A percentile compares a stretch with the other conserved stretches of the same genome.
These are phyloP conservation scores for Spergularia marina DNA, from an alignment of 148 eudicot species.

Conservation along the genomic window DNA sequence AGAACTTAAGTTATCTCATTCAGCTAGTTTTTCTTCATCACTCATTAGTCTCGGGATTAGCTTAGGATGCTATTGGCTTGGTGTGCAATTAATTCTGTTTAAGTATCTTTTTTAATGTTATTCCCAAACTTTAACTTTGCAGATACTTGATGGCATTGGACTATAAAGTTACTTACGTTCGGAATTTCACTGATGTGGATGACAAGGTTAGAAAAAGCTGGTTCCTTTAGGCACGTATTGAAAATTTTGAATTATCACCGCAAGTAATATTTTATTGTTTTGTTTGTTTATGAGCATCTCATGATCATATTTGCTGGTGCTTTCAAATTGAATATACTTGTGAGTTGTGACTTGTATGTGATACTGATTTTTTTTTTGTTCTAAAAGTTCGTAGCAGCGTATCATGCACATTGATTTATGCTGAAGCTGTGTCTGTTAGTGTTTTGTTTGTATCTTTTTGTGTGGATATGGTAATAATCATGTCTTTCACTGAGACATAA, in stretches of 20 bases:
- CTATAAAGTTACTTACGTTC: slow-evolving; percentile 79
- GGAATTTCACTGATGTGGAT: slow-evolving; percentile 97
- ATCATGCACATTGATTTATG: background rate
- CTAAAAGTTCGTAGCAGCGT: background rate
- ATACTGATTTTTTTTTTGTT: background rate
- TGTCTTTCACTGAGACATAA: no score
- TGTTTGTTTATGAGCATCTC: background rate
- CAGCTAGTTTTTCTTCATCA: background rate
- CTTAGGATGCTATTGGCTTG: background rate
- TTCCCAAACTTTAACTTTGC: slow-evolving; percentile 24
- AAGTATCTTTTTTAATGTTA: background rate
- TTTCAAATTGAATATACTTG: background rate
- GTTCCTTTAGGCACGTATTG: background rate
- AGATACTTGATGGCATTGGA: slow-evolving; percentile 68
- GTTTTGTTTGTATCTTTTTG: background rate
- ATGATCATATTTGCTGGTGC: background rate
- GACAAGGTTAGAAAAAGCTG: slow-evolving; percentile 72
- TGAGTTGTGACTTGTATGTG: background rate
- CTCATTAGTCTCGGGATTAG: background rate
- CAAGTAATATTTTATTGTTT: background rate
- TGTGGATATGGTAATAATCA: no score
- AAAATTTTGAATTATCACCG: background rate
- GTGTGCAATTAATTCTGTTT: background rate
- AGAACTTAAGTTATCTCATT: background rate
- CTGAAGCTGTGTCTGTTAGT: background rate